Percentiles rank a stretch among this genome's conserved stretches.
phyloP scores from a whole-genome alignment of 2,329 filamentous ascomycete species.

The Xylariaceae sp. region DNA sequence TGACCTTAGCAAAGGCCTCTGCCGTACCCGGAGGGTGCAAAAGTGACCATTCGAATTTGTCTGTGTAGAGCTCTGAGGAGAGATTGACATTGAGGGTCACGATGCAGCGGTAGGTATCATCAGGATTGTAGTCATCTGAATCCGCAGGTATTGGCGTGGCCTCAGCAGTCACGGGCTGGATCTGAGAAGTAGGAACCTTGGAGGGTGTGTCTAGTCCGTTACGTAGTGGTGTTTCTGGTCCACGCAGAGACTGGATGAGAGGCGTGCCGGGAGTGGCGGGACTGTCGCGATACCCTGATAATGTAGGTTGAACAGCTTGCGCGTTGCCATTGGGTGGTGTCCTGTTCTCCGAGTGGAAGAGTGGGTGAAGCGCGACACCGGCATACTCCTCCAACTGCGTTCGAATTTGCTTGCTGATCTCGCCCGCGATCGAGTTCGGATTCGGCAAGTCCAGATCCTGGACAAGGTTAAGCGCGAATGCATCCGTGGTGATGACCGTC shows the following conservation, averaged over 20 bases:
- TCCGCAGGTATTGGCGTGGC: slow-evolving; percentile 61
- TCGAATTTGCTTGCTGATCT: slow-evolving; percentile 91
- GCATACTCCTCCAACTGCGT: slow-evolving; percentile 96
- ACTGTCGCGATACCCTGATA: slow-evolving; percentile 27
- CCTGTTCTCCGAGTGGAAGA: slow-evolving; percentile 64
- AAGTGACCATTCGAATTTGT: slow-evolving; percentile 97
- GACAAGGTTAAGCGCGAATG: slow-evolving; percentile 86
- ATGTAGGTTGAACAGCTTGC: slow-evolving; percentile 17
- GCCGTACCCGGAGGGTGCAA: slow-evolving; percentile 87
- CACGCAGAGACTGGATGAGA: slow-evolving; percentile 37
- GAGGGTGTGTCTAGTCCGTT: slow-evolving; percentile 50
- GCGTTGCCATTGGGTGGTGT: slow-evolving; percentile 17
- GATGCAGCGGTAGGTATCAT: slow-evolving; percentile 92
- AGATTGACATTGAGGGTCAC: slow-evolving; percentile 89
- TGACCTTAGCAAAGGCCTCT: slow-evolving; percentile 86
- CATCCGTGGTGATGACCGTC: slow-evolving; percentile 86
- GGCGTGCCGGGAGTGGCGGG: slow-evolving; percentile 39
- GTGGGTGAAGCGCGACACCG: slow-evolving; percentile 84
- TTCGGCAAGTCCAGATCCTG: slow-evolving; percentile 91
- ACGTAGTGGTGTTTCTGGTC: slow-evolving; percentile 53
- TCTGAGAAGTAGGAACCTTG: slow-evolving; percentile 39
- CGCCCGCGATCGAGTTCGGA: slow-evolving; percentile 61
- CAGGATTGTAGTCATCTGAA: slow-evolving; percentile 76
- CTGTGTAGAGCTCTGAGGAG: slow-evolving; percentile 85
- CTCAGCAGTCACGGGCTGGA: slow-evolving; percentile 61